Evolutionary conservation across 2,329 filamentous ascomycete species (phyloP), one percentile per base, ranked within the genome.

Genomic region (Stachybotrys chlorohalonatus): DNA sequence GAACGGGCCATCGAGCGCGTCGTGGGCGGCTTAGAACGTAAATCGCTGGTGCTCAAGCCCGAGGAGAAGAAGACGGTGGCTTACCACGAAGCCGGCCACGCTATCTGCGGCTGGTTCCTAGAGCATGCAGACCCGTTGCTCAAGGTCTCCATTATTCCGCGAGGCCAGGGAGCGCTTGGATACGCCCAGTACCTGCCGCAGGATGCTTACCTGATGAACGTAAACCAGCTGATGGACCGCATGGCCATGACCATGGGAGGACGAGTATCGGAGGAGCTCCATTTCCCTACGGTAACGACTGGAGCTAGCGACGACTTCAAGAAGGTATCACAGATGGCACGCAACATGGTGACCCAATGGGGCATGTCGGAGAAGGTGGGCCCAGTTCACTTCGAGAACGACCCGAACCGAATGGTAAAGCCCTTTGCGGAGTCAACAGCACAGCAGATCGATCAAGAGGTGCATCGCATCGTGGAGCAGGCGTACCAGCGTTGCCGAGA

Each of bases 221-320:
- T 90, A 59, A 86, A 92, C 68, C 94, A 99, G 74, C 80, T 99
- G 47, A 96, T 97, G 90, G 94, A 99, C 71, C 91, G 94, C 63
- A 99, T 99, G 94, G 94, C 94, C 60, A 99, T 99, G 94, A 96
- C 93, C 2, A 85, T 99, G 54, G 94, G 92, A 63, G 94, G 94
- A 1, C 90, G 94, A 60, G 89, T 99, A 30, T 94, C 88, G 17
- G 94, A 99, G 74, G 94, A 99, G 72, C 76, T 99, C 7, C 93
- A 99, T 74, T 99, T 99, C 73, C 87, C 94, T 39, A 95, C 91
- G 0, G 94, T 99, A 17, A 99, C 94, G 1, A 94, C 89, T 50
- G 94, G 94, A 55, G 94, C 93, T 17, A 92, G 86, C 53, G 94
- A 97, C 70, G 94, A 99, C 70, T 99, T 99, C 82, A 93, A 94